A percentile compares a stretch with the other conserved stretches of the same genome.
Evolutionary conservation across 257 asterid species (phyloP).

Genomic region (Lycium barbarum): DNA sequence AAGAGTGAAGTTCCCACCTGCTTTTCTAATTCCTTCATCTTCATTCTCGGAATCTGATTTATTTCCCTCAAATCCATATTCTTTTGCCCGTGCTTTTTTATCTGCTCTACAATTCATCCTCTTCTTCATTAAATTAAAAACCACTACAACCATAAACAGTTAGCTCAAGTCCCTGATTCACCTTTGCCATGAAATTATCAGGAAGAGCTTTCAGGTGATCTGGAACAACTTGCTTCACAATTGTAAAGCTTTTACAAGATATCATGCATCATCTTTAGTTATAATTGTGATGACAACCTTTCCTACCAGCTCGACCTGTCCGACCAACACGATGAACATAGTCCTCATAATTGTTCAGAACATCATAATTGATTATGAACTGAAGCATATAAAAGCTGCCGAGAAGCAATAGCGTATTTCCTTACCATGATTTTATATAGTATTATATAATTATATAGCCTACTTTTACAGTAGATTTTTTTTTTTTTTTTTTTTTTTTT

Average conservation of each 20-base stretch:
- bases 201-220: constrained; percentile 80
- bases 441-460: too few relatives aligned
- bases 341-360: constrained; percentile 83
- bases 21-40: constrained; percentile 30
- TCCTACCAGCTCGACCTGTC: constrained; percentile 85
- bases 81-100: too few relatives aligned
- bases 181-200: constrained; percentile 77
- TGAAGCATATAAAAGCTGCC: too few relatives aligned
- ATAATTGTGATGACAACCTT: constrained; percentile 72
- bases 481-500: too few relatives aligned
- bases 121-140: constrained; percentile 86
- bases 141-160: constrained; percentile 94
- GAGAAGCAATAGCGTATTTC: too few relatives aligned
- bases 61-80: too few relatives aligned
- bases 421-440: too few relatives aligned
- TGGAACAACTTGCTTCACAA: constrained; percentile 83
- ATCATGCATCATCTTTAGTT: constrained; percentile 82
- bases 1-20: constrained; percentile 66
- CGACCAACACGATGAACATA: constrained; percentile 93
- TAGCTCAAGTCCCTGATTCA: constrained; percentile 86
- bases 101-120: constrained; percentile 84
- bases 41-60: too few relatives aligned
- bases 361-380: constrained; percentile 59
- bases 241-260: constrained; percentile 81
- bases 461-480: too few relatives aligned